Conservation (phyloP, 352 stramenopile species). For the Globisporangium nunn region DNA sequence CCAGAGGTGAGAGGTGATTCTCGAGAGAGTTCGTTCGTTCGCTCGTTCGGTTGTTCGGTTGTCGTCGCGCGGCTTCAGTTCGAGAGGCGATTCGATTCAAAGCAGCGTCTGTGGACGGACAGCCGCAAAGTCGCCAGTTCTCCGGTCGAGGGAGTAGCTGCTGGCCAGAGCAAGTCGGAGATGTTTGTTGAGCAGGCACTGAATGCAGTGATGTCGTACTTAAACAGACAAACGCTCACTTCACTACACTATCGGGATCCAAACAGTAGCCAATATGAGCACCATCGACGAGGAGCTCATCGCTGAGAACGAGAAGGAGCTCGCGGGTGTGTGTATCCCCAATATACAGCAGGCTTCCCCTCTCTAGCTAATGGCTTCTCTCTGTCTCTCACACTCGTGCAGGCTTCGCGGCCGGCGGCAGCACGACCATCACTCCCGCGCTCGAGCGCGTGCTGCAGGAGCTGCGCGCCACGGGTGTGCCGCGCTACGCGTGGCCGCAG, state of each 20-base stretch:
- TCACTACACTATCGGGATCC: background rate
- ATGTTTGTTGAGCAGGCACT: too few relatives aligned
- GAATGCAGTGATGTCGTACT: background rate
- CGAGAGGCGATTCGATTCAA: background rate
- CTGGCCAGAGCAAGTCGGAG: too few relatives aligned
- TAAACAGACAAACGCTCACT: background rate
- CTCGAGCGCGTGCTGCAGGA: slow-evolving; percentile 60
- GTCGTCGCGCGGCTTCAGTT: too few relatives aligned
- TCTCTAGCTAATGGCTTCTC: background rate
- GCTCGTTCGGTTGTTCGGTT: too few relatives aligned
- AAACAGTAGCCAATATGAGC: background rate
- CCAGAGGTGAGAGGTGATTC: too few relatives aligned
- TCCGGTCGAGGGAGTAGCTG: too few relatives aligned
- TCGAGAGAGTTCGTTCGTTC: too few relatives aligned
- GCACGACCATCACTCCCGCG: slow-evolving; percentile 35
- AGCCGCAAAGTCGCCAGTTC: too few relatives aligned
- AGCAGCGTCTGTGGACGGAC: too few relatives aligned
- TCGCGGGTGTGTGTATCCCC: slow-evolving; percentile 29
- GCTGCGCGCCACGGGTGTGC: slow-evolving; percentile 58
- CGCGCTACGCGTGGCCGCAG: slow-evolving; percentile 66
- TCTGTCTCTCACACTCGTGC: background rate
- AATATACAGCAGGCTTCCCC: too few relatives aligned
- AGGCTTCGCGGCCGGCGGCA: slow-evolving; percentile 49
- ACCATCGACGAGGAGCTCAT: slow-evolving; percentile 35
- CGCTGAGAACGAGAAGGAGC: slow-evolving; percentile 60